Base-by-base conservation (phyloP, 2,329 filamentous ascomycete species). In the Fusarium sp. region DNA sequence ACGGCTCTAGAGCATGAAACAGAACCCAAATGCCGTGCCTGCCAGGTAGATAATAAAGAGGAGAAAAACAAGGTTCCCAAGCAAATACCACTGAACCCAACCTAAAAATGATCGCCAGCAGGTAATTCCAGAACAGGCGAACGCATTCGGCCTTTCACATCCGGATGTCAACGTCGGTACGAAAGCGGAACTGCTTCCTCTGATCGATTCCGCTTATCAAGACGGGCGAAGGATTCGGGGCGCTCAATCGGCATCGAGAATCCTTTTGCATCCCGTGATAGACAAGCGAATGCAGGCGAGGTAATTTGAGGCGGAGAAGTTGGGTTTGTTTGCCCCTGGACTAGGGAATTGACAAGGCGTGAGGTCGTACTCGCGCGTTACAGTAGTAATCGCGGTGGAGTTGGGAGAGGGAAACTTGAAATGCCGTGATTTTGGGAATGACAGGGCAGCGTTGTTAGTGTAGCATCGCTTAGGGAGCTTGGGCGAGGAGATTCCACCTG, bases 381-480 rank as follows among this genome's bases (percentile, higher is more conserved):
- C 32, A 30, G 49, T 60, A 35, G 57, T 37, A 57, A 38, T 38
- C 20, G 58, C 14, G 32, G 50, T 57, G 50, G 40, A 27, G 49
- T 37, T 23, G 13, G 48, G 33, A 30, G 18, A 42, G 15, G 32
- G 40, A 37, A 26, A 42, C 30, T 55, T 23, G n/a, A 45, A 54
- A 30, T 42, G 55, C 35, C 45, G 55, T 27, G 7, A 12, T 26
- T 6, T n/a, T 20, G 37, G 45, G 48, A 14, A 23, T 38, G 26
- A 18, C 55, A 58, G 45, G 45, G n/a, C 35, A n/a, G 7, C 10
- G 26, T 33, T 18, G 8, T 27, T 8, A 53, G n/a, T 27, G 35
- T 33, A 33, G 26, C 30, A 33, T 49, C 14, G 23, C 4, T 18
- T 10, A 56, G 27, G 23, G 2, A 23, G n/a, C 32, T 14, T 20